Conservation (phyloP, 1,139 yeast genomes). For the Pichia sp. region DNA sequence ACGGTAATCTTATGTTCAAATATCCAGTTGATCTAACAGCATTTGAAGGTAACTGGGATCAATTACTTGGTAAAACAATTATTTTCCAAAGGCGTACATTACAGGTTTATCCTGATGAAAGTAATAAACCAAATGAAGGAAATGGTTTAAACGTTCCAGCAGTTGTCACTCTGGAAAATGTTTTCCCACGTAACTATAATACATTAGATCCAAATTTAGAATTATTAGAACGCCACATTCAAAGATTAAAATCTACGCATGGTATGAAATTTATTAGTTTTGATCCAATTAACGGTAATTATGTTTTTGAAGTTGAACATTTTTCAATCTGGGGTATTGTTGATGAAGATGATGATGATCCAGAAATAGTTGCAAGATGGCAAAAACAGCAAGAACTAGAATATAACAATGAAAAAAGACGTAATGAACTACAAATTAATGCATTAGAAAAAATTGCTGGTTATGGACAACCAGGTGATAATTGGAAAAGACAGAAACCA, state of each 20-base stretch:
- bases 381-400: conserved; percentile 33
- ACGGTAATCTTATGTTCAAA: conserved; percentile 69
- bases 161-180: conserved; percentile 65
- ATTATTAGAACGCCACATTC: conserved; percentile 42
- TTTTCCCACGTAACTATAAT: conserved; percentile 42
- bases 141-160: conserved; percentile 81
- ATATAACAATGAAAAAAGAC: conserved; percentile 18
- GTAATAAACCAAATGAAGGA: conserved; percentile 58
- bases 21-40: conserved; percentile 67
- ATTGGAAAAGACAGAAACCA: conserved; percentile 19
- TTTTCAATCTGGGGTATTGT: conserved; percentile 91
- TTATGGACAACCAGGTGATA: conserved; percentile 17
- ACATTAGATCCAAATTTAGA: conserved; percentile 35
- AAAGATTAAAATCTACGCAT: conserved; percentile 41
- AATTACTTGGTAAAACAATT: conserved; percentile 53
- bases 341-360: conserved; percentile 54
- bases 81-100: conserved; percentile 52
- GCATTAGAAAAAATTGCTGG: conserved; percentile 21
- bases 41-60: conserved; percentile 37
- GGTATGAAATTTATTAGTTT: conserved; percentile 80
- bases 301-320: conserved; percentile 84
- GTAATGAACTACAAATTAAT: conserved; percentile 19
- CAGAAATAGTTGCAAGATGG: conserved; percentile 29
- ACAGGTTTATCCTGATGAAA: conserved; percentile 58
- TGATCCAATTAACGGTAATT: conserved; percentile 67